phyloP scores from a whole-genome alignment of 2,329 filamentous ascomycete species.

The Ploettnerulaceae sp. region DNA sequence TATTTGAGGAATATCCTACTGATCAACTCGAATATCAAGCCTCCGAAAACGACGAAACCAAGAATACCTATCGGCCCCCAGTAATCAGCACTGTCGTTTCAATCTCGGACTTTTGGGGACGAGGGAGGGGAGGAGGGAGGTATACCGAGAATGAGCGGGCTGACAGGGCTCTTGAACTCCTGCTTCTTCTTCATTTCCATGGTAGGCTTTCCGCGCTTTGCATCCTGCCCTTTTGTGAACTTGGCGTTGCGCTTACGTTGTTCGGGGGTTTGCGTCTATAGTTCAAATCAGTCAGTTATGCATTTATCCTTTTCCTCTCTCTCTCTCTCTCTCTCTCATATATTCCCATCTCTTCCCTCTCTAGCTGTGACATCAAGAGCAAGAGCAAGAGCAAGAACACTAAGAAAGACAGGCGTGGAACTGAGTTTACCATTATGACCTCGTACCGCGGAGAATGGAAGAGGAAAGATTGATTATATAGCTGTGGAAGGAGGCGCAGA shows the following conservation, averaged over 20 bases:
- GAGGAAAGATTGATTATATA: too few relatives aligned
- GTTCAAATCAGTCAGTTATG: not conserved
- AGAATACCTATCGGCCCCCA: slow-evolving; percentile 24
- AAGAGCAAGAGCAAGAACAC: too few relatives aligned
- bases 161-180: slow-evolving; percentile 49
- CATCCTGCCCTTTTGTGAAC: slow-evolving; percentile 69
- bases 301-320: too few relatives aligned
- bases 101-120: not conserved
- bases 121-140: slow-evolving; percentile 22
- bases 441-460: too few relatives aligned
- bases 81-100: slow-evolving; percentile 1
- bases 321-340: too few relatives aligned
- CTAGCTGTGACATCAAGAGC: too few relatives aligned
- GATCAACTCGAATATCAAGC: slow-evolving; percentile 36
- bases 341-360: too few relatives aligned
- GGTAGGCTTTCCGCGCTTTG: slow-evolving; percentile 70
- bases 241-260: slow-evolving; percentile 77
- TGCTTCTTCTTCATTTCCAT: slow-evolving; percentile 57
- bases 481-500: too few relatives aligned
- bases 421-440: too few relatives aligned
- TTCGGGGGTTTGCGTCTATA: slow-evolving; percentile 75
- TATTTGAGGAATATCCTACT: slow-evolving; percentile 34
- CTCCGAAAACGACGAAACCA: slow-evolving; percentile 34
- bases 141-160: slow-evolving; percentile 59
- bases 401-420: too few relatives aligned